phyloP scores from a whole-genome alignment of 1,139 yeast genomes.

The Meyerozyma athensensis region DNA sequence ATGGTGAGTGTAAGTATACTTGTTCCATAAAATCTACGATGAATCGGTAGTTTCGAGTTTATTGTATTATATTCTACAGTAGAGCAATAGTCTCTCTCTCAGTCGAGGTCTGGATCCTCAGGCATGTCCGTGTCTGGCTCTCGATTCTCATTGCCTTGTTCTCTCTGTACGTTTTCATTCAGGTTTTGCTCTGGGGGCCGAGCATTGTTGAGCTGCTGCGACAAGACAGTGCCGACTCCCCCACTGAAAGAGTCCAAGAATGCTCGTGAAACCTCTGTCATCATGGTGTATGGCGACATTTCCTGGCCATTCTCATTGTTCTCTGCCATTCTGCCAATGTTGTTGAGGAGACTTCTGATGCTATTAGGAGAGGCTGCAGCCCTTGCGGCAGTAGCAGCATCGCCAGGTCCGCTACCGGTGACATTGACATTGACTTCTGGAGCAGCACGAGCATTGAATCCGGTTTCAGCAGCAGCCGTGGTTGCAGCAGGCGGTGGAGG shows the following conservation, averaged over 20 bases:
- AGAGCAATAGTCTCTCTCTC: no score
- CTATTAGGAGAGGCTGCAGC: neutral
- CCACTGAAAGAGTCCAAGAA: neutral
- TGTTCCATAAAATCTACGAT: no score
- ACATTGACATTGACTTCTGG: neutral
- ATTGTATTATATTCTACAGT: neutral
- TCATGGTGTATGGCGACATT: neutral
- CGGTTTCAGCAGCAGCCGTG: conserved; percentile 1
- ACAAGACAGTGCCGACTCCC: neutral
- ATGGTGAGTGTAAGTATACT: no score
- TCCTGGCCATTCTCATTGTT: neutral
- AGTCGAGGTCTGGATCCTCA: conserved; percentile 1
- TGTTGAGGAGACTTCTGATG: neutral
- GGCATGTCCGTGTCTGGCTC: conserved; percentile 1
- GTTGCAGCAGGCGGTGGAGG: neutral
- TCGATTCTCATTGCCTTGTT: neutral
- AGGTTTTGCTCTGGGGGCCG: neutral
- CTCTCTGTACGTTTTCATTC: neutral
- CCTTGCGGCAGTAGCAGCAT: neutral
- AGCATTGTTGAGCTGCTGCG: neutral
- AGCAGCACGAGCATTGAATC: neutral
- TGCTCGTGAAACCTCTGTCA: conserved; percentile 1
- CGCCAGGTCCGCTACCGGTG: neutral
- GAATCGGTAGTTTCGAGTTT: no score
- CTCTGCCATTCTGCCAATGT: neutral